phyloP scores from a whole-genome alignment of 2,329 filamentous ascomycete genomes.

The Waltergamsia citrina region DNA sequence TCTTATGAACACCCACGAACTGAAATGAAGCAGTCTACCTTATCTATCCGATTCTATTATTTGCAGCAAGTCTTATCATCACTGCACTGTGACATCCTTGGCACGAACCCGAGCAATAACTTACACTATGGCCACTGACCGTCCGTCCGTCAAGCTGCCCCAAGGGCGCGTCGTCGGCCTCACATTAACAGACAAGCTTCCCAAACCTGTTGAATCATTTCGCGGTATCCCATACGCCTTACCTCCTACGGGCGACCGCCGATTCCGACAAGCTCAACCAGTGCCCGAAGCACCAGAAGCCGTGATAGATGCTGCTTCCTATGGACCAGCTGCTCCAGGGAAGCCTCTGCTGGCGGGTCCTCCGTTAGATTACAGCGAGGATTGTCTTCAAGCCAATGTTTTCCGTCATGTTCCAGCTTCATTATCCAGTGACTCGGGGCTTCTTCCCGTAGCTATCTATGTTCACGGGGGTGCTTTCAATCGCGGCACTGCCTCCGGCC shows the following conservation, averaged over 20 bases:
- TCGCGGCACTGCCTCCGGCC: constrained; percentile 18
- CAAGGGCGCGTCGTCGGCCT: not conserved
- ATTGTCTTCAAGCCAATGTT: constrained; percentile 46
- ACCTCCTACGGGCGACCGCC: constrained; percentile 32
- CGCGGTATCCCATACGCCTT: constrained; percentile 38
- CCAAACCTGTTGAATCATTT: constrained; percentile 27
- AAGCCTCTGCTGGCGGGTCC: constrained; percentile 12
- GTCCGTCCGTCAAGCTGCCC: constrained; percentile 1
- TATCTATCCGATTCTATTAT: too few relatives aligned
- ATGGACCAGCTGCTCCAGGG: constrained; percentile 21
- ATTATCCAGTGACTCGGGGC: constrained; percentile 8
- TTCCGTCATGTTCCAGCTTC: constrained; percentile 25
- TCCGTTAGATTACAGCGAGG: constrained; percentile 28
- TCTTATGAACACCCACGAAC: too few relatives aligned
- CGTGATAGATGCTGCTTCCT: constrained; percentile 22
- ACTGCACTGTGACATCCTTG: too few relatives aligned
- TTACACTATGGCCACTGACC: not conserved
- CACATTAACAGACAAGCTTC: constrained; percentile 7
- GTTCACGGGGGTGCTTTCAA: constrained; percentile 37
- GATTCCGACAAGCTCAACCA: constrained; percentile 28
- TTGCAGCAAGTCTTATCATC: not conserved
- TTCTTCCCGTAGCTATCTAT: constrained; percentile 40
- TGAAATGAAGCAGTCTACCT: too few relatives aligned
- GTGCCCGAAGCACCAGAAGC: constrained; percentile 14
- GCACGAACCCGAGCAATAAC: too few relatives aligned